Conservation (phyloP, 805 yeast species). For the Kazachstania martiniae region DNA sequence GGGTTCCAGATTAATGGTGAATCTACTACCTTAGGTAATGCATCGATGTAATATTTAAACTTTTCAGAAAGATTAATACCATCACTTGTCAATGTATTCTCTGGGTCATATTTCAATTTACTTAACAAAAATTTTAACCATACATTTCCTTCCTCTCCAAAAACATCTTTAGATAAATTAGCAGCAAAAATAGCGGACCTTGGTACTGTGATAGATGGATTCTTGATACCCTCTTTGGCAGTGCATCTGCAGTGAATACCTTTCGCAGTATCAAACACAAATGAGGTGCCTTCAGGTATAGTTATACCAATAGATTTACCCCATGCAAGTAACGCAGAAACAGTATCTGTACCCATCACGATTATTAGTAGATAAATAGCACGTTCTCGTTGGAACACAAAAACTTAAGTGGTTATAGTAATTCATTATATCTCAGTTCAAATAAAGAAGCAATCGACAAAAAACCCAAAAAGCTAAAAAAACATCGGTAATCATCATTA, state of each 20-base stretch:
- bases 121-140: constrained; percentile 32
- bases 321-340: constrained; percentile 25
- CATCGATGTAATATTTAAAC: constrained; percentile 37
- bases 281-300: constrained; percentile 27
- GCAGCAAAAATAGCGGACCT: constrained; percentile 21
- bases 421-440: too few species aligned
- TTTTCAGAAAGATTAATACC: constrained; percentile 8
- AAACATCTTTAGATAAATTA: constrained; percentile 13
- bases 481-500: too few species aligned
- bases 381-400: too few species aligned
- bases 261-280: constrained; percentile 21
- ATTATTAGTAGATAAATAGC: constrained; percentile 1
- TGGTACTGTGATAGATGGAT: constrained; percentile 25
- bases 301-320: constrained; percentile 30
- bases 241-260: constrained; percentile 30
- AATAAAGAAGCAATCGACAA: too few species aligned
- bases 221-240: constrained; percentile 15
- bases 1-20: constrained; percentile 57
- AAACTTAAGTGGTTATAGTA: too few species aligned
- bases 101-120: constrained; percentile 30
- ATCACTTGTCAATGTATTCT: constrained; percentile 5
- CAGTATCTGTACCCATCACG: not conserved
- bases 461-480: too few species aligned
- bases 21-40: constrained; percentile 38
- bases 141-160: constrained; percentile 24